A percentile compares a stretch with the other conserved stretches of the same genome.
phyloP scores from a whole-genome alignment of 2,329 filamentous ascomycete genomes.

The Clarireedia hainanense region DNA sequence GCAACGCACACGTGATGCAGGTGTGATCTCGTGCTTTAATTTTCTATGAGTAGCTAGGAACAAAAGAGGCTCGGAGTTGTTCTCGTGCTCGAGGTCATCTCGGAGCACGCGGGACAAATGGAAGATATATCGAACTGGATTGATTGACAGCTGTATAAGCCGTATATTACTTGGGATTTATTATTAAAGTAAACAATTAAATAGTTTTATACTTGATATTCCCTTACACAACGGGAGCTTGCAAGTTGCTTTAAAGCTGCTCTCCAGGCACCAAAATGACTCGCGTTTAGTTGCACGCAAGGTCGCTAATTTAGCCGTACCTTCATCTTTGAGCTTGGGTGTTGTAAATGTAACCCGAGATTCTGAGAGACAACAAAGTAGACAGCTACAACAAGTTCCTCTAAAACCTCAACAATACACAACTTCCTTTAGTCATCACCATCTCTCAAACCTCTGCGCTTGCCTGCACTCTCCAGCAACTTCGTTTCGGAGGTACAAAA shows the following conservation, averaged over 20 bases:
- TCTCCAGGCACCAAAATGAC: slow-evolving; percentile 8
- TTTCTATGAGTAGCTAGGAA: neutral
- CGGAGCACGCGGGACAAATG: neutral
- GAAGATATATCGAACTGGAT: neutral
- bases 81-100: too few relatives aligned
- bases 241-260: too few relatives aligned
- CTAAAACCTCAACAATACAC: slow-evolving; percentile 3
- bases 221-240: too few relatives aligned
- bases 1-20: neutral
- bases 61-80: neutral
- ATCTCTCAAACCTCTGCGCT: neutral
- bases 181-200: too few relatives aligned
- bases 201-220: too few relatives aligned
- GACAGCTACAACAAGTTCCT: slow-evolving; percentile 5
- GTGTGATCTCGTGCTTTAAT: neutral
- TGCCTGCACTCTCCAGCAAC: neutral
- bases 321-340: slow-evolving; percentile 5
- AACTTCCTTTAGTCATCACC: neutral
- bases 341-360: slow-evolving; percentile 8
- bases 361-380: neutral
- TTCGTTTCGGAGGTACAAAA: neutral
- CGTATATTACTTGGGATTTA: too few relatives aligned
- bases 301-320: slow-evolving; percentile 2
- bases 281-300: slow-evolving; percentile 3
- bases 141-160: too few relatives aligned